These are phyloP conservation scores for Solanum clarkiae DNA, from an alignment of 257 asterid genomes.

Conservation along the genomic window DNA sequence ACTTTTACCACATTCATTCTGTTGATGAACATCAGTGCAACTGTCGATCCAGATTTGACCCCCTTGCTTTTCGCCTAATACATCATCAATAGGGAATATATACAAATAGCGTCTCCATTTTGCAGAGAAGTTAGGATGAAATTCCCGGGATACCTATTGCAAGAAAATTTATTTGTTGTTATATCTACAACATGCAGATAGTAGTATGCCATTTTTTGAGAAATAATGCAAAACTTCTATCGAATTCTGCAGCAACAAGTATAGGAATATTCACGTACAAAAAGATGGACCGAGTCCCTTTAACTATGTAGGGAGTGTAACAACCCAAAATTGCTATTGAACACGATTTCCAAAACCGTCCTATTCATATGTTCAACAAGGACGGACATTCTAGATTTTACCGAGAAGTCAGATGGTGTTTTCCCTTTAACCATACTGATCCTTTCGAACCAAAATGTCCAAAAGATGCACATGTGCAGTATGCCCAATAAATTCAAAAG, in stretches of 20 bases:
- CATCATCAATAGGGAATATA: slow-evolving; percentile 60
- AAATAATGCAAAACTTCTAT: neutral
- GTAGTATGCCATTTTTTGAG: neutral
- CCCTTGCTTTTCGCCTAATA: slow-evolving; percentile 15
- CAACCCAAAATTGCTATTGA: neutral
- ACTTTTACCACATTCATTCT: slow-evolving; percentile 11
- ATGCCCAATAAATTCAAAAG: neutral
- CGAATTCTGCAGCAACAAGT: neutral
- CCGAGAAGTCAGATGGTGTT: neutral
- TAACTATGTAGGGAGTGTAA: neutral
- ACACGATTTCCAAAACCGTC: neutral
- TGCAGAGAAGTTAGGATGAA: slow-evolving; percentile 97
- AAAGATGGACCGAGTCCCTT: neutral
- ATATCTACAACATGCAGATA: neutral
- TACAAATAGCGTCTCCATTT: slow-evolving; percentile 94
- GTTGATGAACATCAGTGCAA: slow-evolving; percentile 9
- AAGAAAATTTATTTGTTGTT: neutral
- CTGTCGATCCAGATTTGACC: slow-evolving; percentile 9
- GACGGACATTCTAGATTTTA: neutral
- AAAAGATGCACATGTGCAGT: neutral
- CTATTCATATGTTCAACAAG: neutral
- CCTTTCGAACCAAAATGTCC: neutral
- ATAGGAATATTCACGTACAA: neutral
- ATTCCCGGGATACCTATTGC: slow-evolving; percentile 69
- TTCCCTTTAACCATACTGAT: neutral